These are phyloP conservation scores for Coemansia interrupta DNA, from an alignment of 192 early-diverging fungal species.

Conservation along the genomic window DNA sequence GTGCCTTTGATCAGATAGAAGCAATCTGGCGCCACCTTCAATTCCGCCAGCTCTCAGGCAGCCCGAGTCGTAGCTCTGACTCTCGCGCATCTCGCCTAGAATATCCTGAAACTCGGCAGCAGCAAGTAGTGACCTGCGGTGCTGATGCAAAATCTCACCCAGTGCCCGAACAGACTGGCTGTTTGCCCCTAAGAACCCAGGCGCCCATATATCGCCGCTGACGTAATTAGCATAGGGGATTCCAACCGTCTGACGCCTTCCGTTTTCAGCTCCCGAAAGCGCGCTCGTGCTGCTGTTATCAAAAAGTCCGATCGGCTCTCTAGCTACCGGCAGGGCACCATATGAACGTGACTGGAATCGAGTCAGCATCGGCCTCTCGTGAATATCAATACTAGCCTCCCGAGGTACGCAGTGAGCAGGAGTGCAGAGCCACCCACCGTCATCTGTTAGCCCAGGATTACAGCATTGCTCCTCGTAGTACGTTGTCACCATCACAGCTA, in stretches of 20 bases:
- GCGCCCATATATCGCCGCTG: slow-evolving; percentile 17
- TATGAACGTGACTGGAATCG: slow-evolving; percentile 3
- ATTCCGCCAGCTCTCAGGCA: no score
- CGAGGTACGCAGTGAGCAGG: no score
- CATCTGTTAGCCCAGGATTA: slow-evolving; percentile 4
- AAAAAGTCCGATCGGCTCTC: neutral
- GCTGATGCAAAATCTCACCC: slow-evolving; percentile 36
- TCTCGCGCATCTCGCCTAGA: slow-evolving; percentile 13
- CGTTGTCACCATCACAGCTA: slow-evolving; percentile 45
- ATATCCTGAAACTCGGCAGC: slow-evolving; percentile 48
- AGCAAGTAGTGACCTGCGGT: slow-evolving; percentile 48
- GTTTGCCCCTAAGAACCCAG: slow-evolving; percentile 7
- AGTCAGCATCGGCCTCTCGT: neutral
- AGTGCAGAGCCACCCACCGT: neutral
- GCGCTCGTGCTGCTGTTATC: neutral
- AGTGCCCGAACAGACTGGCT: slow-evolving; percentile 22
- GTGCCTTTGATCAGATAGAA: no score
- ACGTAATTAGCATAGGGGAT: slow-evolving; percentile 3
- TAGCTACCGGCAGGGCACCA: neutral
- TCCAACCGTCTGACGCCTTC: slow-evolving; percentile 18
- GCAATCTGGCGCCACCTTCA: no score
- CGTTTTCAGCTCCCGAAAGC: neutral
- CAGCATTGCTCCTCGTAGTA: slow-evolving; percentile 37
- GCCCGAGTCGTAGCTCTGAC: no score
- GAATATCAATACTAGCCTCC: neutral